Evolutionary conservation across 768 basidiomycete genomes (phyloP), one percentile per base, ranked within the genome.

Genomic region (Rhizopogon salebrosus): DNA sequence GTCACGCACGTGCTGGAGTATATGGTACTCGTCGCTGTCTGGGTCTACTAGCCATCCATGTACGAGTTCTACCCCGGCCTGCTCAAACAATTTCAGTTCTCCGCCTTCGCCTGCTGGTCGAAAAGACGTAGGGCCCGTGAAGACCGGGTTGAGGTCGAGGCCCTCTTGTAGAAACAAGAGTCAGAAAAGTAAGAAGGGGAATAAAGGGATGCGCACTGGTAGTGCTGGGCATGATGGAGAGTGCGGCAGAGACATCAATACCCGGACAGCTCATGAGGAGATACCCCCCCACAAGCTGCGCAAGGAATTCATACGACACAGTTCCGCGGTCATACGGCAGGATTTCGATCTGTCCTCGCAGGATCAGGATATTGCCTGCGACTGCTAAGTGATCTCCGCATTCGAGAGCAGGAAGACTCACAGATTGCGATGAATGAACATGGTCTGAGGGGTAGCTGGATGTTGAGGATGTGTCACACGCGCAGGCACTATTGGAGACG

Each of bases 401-500:
- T 24, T 26, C 7, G 13, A 7, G 49, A 37, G 16, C n/a, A 26
- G 20, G 18, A 24, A 13, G 11, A 65, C 79, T 60, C 62, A 89
- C 90, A 93, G 54, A 93, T 88, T 24, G 92, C 92, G 60, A 95
- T 91, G 58, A 95, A 89, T 0, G 90, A 92, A 63, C 92, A 95
- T 8, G 92, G 92, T 8, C 92, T 94, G 63, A 7, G 2, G n/a
- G 16, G 31, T 16, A 22, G 20, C 22, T 38, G 8, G 29, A 22
- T 27, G n/a, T 51, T 42, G 45, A 40, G 37, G n/a, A 8, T 14
- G 8, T 11, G 10, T 6, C 52, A 36, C 24, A 31, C 22, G 43
- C 20, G 29, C 43, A 46, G 29, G n/a, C 18, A 43, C 41, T 9
- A n/a, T 9, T 27, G 8, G 9, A 18, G 27, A 75, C 84, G 54